Evolutionary conservation across 2,329 filamentous ascomycete species (phyloP).

Genomic region (Sporothrix inflata): DNA sequence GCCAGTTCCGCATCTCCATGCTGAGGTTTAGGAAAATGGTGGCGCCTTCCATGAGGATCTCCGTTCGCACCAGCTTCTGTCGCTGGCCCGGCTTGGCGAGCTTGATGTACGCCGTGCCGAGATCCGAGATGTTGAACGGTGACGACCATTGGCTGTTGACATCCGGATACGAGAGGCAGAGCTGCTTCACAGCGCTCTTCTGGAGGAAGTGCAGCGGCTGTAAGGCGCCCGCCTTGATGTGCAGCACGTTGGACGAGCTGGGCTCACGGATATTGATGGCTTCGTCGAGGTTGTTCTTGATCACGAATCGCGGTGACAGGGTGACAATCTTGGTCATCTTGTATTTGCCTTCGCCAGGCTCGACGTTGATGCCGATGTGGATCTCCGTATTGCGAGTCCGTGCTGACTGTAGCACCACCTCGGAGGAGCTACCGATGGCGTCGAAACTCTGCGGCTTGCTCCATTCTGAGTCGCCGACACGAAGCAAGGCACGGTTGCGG

Average conservation of each 20-base stretch:
- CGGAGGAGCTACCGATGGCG: conserved; percentile 89
- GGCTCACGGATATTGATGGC: conserved; percentile 89
- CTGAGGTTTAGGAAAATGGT: conserved; percentile 92
- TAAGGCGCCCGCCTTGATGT: conserved; percentile 75
- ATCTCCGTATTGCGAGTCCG: conserved; percentile 73
- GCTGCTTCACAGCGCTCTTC: conserved; percentile 79
- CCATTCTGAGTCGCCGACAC: conserved; percentile 89
- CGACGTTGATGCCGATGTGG: conserved; percentile 85
- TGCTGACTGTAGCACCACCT: conserved; percentile 78
- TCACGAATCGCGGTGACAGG: conserved; percentile 85
- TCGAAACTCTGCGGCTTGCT: conserved; percentile 98
- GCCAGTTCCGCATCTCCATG: conserved; percentile 93
- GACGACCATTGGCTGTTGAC: conserved; percentile 98
- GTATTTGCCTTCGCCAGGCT: conserved; percentile 94
- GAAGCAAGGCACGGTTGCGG: conserved; percentile 85
- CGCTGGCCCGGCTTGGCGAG: conserved; percentile 87
- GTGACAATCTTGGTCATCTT: conserved; percentile 96
- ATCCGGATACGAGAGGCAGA: conserved; percentile 90
- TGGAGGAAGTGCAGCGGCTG: conserved; percentile 89
- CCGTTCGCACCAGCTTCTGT: conserved; percentile 83
- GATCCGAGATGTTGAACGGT: conserved; percentile 94
- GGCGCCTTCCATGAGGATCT: conserved; percentile 88
- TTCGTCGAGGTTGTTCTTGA: conserved; percentile 91
- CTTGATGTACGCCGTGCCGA: conserved; percentile 92
- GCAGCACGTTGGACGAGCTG: conserved; percentile 83